These are phyloP conservation scores for Clathrospora elynae DNA, from an alignment of 2,329 filamentous ascomycete genomes.

Conservation along the genomic window DNA sequence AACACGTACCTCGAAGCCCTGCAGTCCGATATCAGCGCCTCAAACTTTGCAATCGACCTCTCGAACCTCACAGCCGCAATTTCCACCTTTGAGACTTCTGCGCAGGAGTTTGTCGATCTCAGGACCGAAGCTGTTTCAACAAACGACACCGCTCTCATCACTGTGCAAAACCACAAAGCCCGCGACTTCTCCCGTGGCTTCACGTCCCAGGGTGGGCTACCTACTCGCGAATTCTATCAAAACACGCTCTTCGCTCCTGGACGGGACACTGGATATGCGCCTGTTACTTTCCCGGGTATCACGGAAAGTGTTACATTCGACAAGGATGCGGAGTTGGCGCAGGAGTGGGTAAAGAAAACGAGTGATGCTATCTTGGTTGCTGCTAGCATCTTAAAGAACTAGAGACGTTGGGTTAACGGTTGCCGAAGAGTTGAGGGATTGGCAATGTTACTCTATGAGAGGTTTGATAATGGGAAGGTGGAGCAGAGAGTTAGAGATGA, in stretches of 20 bases:
- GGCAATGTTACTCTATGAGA: too few relatives aligned
- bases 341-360: constrained; percentile 46
- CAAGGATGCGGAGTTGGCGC: constrained; percentile 35
- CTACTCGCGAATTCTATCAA: constrained; percentile 53
- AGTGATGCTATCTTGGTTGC: constrained; percentile 40
- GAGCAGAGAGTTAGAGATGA: not conserved
- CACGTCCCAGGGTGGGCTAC: constrained; percentile 53
- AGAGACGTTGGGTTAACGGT: too few relatives aligned
- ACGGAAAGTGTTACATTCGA: constrained; percentile 47
- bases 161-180: constrained; percentile 52
- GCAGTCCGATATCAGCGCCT: constrained; percentile 34
- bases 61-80: constrained; percentile 44
- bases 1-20: constrained; percentile 45
- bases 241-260: constrained; percentile 56
- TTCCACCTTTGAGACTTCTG: constrained; percentile 40
- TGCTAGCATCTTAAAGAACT: constrained; percentile 43
- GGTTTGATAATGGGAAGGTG: not conserved
- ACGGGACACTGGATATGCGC: constrained; percentile 48
- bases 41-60: constrained; percentile 41
- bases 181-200: constrained; percentile 55
- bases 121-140: constrained; percentile 36
- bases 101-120: constrained; percentile 36
- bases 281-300: constrained; percentile 47
- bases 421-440: too few relatives aligned
- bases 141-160: constrained; percentile 37